Evolutionary conservation across 2,329 filamentous ascomycete genomes (phyloP), one percentile per base, ranked within the genome.

Genomic region (Fusarium protoensiforme): DNA sequence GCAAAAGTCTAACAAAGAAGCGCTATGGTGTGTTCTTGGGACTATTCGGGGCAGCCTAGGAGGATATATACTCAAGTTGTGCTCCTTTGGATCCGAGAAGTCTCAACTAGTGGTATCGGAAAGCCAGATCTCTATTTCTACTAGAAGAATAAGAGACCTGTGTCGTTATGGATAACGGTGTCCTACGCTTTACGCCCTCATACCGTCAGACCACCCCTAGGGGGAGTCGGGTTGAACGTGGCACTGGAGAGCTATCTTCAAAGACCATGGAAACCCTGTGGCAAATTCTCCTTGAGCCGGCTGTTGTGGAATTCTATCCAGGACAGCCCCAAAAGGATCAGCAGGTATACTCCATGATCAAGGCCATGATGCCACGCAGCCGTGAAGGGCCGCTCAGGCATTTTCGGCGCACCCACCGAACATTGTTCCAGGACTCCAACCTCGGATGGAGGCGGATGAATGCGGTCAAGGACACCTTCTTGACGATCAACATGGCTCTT

Each of bases 401-500:
- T 22, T 63, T 65, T n/a, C 7, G 20, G 29, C 61, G 51, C 4
- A 57, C 36, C 13, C 65, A 59, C 22, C 38, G 5, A 8, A 18
- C 60, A 4, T 16, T 57, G 3, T 70, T 70, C 22, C 33, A 35
- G 31, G 68, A 70, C 27, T 33, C 11, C 3, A 18, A 36, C 16
- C 22, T 36, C 16, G 16, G 24, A 27, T 24, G n/a, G 57, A 69
- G 41, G 33, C 51, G 14, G 14, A 70, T 70, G 57, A 46, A 64
- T 22, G 48, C 39, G 16, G 24, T 31, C 33, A 65, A 27, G 20
- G 69, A 71, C 20, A 71, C 41, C 8, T 64, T 71, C 24, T 24
- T 71, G 46, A 71, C 67, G 16, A 56, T 7, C 7, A 22, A 64
- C 18, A 71, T 71, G 63, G 48, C 36, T 27, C 36, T 71, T 18